A percentile compares a stretch with the other conserved stretches of the same genome.
Evolutionary conservation across 1,284 basidiomycete species (phyloP).

Genomic region (Polyporus tsugae): DNA sequence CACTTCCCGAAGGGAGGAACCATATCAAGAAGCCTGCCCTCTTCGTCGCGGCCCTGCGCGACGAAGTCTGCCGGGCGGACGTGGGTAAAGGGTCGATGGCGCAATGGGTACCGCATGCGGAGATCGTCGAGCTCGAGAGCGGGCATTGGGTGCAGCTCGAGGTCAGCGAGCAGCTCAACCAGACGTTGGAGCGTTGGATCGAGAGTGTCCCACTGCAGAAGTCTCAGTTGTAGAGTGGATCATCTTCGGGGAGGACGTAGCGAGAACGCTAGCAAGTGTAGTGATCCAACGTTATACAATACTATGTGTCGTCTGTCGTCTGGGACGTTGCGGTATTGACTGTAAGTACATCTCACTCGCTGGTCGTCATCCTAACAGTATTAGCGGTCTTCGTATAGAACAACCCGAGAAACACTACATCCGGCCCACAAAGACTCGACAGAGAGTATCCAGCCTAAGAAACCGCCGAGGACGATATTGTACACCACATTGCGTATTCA

Average conservation of each 20-base stretch:
- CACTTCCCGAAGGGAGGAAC: slow-evolving; percentile 13
- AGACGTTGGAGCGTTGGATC: slow-evolving; percentile 21
- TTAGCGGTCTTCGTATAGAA: no score
- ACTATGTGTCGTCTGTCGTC: no score
- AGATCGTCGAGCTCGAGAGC: slow-evolving; percentile 22
- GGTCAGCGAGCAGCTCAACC: slow-evolving; percentile 18
- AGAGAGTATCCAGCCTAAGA: not conserved
- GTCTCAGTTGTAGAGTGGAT: not conserved
- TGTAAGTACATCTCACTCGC: no score
- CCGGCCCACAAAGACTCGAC: no score
- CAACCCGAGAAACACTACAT: no score
- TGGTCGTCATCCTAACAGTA: no score
- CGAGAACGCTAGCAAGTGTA: not conserved
- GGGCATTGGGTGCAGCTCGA: slow-evolving; percentile 30
- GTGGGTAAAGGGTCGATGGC: slow-evolving; percentile 18
- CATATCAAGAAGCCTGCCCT: slow-evolving; percentile 26
- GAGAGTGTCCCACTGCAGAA: not conserved
- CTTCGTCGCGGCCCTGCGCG: slow-evolving; percentile 23
- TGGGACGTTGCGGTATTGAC: no score
- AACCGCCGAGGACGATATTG: not conserved
- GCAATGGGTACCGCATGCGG: slow-evolving; percentile 19
- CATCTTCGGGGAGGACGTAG: not conserved
- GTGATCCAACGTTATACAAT: not conserved
- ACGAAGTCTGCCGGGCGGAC: slow-evolving; percentile 17
- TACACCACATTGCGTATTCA: not conserved